These are phyloP conservation scores for Hordeum marinum DNA, from an alignment of 176 grass and related monocot species.

Conservation along the genomic window DNA sequence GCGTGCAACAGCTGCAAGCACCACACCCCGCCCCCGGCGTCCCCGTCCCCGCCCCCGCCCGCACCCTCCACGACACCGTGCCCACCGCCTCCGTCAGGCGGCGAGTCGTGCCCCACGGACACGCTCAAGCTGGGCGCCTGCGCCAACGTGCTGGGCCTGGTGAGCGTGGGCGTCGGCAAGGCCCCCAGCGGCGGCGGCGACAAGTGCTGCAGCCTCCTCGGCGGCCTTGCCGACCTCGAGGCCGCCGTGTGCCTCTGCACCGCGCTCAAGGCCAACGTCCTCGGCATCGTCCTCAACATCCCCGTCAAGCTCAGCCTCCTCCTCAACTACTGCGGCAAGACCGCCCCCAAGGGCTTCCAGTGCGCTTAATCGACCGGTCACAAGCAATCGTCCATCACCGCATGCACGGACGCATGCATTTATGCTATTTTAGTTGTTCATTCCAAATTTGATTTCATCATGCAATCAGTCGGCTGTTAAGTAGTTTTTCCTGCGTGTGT, in stretches of 20 bases:
- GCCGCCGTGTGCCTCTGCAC: slow-evolving; percentile 68
- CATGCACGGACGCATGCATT: not conserved
- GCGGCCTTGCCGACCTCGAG: slow-evolving; percentile 48
- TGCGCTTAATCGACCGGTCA: not conserved
- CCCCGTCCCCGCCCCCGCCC: slow-evolving; percentile 4
- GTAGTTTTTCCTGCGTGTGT: not conserved
- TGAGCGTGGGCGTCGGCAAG: not conserved
- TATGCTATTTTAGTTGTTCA: not conserved
- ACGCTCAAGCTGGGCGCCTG: slow-evolving; percentile 47
- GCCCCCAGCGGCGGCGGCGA: slow-evolving; percentile 6
- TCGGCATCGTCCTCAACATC: slow-evolving; percentile 51
- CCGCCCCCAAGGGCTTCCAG: slow-evolving; percentile 27
- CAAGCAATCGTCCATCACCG: not conserved
- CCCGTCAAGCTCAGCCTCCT: slow-evolving; percentile 48
- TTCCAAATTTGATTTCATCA: not conserved
- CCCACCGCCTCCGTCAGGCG: not conserved
- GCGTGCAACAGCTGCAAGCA: slow-evolving; percentile 18
- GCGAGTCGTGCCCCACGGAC: slow-evolving; percentile 26
- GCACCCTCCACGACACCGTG: not conserved
- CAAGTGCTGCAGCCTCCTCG: slow-evolving; percentile 31
- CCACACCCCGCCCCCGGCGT: not conserved
- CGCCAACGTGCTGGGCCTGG: slow-evolving; percentile 33
- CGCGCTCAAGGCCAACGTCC: slow-evolving; percentile 50
- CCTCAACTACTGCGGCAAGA: slow-evolving; percentile 67
- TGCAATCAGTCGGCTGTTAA: not conserved